Evolutionary conservation across 768 basidiomycete species (phyloP).

Genomic region (Exidia glandulosa): DNA sequence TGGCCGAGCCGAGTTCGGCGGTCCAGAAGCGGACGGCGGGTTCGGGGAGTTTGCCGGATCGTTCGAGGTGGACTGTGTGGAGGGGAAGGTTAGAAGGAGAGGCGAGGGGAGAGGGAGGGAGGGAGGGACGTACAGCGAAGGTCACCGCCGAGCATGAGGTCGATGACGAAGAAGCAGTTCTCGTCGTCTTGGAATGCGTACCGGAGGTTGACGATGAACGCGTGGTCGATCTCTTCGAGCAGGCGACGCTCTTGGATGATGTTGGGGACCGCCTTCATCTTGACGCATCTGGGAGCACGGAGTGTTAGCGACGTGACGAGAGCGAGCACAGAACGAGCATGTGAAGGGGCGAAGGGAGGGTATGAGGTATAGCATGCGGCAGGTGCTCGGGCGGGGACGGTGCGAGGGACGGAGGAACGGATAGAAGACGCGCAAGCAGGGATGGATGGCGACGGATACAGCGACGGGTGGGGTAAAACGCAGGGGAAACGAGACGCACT

Average conservation of each 20-base stretch:
- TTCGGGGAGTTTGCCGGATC: constrained; percentile 64
- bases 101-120: too few species aligned
- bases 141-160: constrained; percentile 95
- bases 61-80: constrained; percentile 71
- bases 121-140: constrained; percentile 62
- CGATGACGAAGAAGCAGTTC: constrained; percentile 96
- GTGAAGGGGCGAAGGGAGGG: too few species aligned
- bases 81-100: constrained; percentile 1
- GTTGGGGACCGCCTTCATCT: constrained; percentile 97
- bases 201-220: constrained; percentile 87
- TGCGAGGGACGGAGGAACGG: too few species aligned
- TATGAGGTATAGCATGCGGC: too few species aligned
- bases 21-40: constrained; percentile 79
- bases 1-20: constrained; percentile 78
- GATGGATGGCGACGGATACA: too few species aligned
- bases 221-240: constrained; percentile 96
- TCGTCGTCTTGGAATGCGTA: constrained; percentile 98
- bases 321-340: constrained; percentile 19
- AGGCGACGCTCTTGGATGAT: constrained; percentile 92
- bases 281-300: constrained; percentile 48
- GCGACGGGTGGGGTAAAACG: too few species aligned
- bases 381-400: too few species aligned
- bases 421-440: too few species aligned
- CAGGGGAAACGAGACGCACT: too few species aligned
- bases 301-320: constrained; percentile 24